A percentile compares a stretch with the other conserved stretches of the same genome.
These are phyloP conservation scores for Salvia splendens DNA, from an alignment of 257 asterid species.

Conservation along the genomic window DNA sequence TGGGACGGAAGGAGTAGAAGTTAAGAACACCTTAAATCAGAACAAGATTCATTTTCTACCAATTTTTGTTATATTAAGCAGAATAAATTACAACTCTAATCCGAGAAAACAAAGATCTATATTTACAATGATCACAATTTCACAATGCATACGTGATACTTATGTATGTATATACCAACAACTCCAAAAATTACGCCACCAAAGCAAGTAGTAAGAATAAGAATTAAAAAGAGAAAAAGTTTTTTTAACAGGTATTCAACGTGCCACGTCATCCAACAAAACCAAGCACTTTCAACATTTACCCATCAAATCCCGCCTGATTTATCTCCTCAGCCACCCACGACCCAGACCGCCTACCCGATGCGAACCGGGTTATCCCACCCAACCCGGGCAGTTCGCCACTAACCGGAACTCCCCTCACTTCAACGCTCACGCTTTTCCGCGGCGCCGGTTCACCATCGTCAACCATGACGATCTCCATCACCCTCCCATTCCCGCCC, in stretches of 20 bases:
- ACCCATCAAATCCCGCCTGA: neutral
- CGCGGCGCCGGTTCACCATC: slow-evolving; percentile 31
- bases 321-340: slow-evolving; percentile 55
- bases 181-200: too few relatives aligned
- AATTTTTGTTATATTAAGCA: neutral
- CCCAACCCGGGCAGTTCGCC: slow-evolving; percentile 65
- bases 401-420: slow-evolving; percentile 15
- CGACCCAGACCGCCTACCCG: slow-evolving; percentile 67
- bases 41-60: too few relatives aligned
- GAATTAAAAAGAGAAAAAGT: too few relatives aligned
- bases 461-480: slow-evolving; percentile 7
- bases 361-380: slow-evolving; percentile 61
- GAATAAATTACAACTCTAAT: neutral
- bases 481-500: slow-evolving; percentile 38
- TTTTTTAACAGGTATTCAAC: too few relatives aligned
- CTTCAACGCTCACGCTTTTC: slow-evolving; percentile 40
- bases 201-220: too few relatives aligned
- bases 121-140: neutral
- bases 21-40: neutral
- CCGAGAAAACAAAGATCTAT: neutral
- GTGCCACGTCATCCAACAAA: slow-evolving; percentile 31
- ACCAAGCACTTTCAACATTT: neutral
- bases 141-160: neutral
- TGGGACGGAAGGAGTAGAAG: too few relatives aligned
- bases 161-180: neutral